phyloP scores from a whole-genome alignment of 768 basidiomycete species.

The Vishniacozyma victoriae region DNA sequence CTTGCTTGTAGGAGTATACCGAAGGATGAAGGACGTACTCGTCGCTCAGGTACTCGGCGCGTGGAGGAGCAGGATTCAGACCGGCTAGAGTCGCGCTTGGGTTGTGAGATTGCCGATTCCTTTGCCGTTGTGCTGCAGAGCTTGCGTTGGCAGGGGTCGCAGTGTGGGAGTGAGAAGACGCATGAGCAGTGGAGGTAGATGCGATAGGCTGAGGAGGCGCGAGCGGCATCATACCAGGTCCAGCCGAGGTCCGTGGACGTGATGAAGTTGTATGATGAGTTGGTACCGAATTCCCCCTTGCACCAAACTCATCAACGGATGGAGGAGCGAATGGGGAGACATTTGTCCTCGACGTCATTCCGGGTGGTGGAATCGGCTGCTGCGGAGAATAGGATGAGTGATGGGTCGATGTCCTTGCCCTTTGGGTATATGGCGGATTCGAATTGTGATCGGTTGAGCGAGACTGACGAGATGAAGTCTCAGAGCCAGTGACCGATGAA shows the following conservation, averaged over 20 bases:
- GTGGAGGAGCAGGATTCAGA: slow-evolving; percentile 25
- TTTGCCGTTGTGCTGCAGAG: slow-evolving; percentile 1
- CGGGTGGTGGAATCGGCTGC: slow-evolving; percentile 5
- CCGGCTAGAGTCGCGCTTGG: slow-evolving; percentile 24
- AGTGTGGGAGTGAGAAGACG: slow-evolving; percentile 14
- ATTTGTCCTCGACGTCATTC: slow-evolving; percentile 6
- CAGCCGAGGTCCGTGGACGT: slow-evolving; percentile 12
- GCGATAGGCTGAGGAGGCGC: slow-evolving; percentile 22
- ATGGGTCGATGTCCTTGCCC: neutral
- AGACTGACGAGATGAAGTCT: slow-evolving; percentile 22
- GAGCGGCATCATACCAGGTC: slow-evolving; percentile 24
- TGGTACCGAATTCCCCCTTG: slow-evolving; percentile 2
- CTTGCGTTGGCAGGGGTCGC: slow-evolving; percentile 7
- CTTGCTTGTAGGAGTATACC: slow-evolving; percentile 43
- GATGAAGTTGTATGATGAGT: slow-evolving; percentile 25
- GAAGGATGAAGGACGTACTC: slow-evolving; percentile 47
- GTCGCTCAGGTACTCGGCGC: slow-evolving; percentile 34
- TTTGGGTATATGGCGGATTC: slow-evolving; percentile 4
- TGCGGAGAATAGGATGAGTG: slow-evolving; percentile 2
- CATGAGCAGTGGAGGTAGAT: slow-evolving; percentile 24
- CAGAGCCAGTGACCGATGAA: slow-evolving; percentile 11
- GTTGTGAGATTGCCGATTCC: slow-evolving; percentile 43
- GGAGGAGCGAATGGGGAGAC: no score
- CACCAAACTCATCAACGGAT: slow-evolving; percentile 24
- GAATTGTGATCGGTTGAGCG: slow-evolving; percentile 4